Conservation (phyloP, 495 filamentous ascomycete species). For the Lepraria neglecta region DNA sequence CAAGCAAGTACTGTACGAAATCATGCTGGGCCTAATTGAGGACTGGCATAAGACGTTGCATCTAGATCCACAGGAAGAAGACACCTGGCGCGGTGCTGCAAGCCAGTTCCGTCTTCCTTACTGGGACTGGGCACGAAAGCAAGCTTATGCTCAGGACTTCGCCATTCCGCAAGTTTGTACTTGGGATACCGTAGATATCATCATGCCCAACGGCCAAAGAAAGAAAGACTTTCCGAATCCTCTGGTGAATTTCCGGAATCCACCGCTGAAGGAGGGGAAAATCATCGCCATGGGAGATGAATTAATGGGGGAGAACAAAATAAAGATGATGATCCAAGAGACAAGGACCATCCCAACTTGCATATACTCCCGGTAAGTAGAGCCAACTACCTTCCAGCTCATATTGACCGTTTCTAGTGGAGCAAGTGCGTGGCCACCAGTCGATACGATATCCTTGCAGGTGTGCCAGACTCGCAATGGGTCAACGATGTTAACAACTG, state of each 20-base stretch:
- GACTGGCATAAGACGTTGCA: background rate
- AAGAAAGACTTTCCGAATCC: background rate
- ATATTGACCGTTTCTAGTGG: background rate
- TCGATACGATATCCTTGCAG: background rate
- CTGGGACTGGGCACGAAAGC: constrained; percentile 56
- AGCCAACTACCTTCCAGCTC: background rate
- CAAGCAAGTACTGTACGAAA: background rate
- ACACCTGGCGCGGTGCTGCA: background rate
- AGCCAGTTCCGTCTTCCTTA: constrained; percentile 47
- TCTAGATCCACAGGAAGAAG: background rate
- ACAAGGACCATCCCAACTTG: background rate
- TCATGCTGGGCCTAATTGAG: background rate
- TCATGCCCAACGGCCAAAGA: background rate
- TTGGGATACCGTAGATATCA: background rate
- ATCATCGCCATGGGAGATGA: constrained; percentile 4
- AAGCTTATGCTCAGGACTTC: background rate
- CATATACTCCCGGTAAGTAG: background rate
- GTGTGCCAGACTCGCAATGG: background rate
- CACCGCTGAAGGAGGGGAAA: constrained; percentile 1
- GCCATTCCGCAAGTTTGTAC: constrained; percentile 6
- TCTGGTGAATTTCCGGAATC: background rate
- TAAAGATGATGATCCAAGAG: background rate
- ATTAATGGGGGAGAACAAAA: background rate
- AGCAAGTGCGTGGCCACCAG: background rate
- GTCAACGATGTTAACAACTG: constrained; percentile 1